Evolutionary conservation across 129 eudicot genomes (phyloP), one percentile per base, ranked within the genome.

Genomic region (Smallanthus sonchifolius): DNA sequence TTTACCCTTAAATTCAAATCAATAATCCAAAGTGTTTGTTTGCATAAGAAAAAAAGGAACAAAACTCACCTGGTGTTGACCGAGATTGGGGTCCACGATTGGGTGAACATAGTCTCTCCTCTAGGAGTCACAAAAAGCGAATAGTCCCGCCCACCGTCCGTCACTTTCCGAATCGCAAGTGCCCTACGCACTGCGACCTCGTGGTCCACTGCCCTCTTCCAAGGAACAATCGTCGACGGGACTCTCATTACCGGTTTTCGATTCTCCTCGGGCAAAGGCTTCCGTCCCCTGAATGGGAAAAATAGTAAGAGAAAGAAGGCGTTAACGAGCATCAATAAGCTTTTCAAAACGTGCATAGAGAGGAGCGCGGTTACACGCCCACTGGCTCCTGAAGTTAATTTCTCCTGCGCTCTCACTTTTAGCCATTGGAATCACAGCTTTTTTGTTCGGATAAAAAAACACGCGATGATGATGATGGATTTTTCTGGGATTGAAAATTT

Each of bases 311-410:
- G 13, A 32, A 92, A n/a, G 51, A 92, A 78, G 0, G 96, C 92
- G 69, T 77, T 82, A 11, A 89, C 73, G 20, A 92, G 65, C 79
- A 79, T 83, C 65, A 85, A 61, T 0, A 92, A 67, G 60, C 91
- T 79, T 83, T 76, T 85, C 87, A 86, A 74, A 32, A 80, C 91
- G 16, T 71, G 84, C 13, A 87, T 28, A 0, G 97, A 87, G 0
- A 92, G 52, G 62, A 92, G 82, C 16, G 91, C 97, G 13, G 75
- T 87, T 52, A 92, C 81, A 2, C 97, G 87, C 7, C 96, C 97
- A 74, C 97, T 92, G 0, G 96, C 97, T 0, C 97, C 97, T n/a
- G 91, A 86, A 35, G 91, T 86, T 47, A 86, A 85, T 68, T 70
- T 77, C 82, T 17, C 80, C 75, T 7, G 72, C 69, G 11, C 47